Base-by-base conservation (phyloP, 129 eudicot genomes). In the Centaurea solstitialis region DNA sequence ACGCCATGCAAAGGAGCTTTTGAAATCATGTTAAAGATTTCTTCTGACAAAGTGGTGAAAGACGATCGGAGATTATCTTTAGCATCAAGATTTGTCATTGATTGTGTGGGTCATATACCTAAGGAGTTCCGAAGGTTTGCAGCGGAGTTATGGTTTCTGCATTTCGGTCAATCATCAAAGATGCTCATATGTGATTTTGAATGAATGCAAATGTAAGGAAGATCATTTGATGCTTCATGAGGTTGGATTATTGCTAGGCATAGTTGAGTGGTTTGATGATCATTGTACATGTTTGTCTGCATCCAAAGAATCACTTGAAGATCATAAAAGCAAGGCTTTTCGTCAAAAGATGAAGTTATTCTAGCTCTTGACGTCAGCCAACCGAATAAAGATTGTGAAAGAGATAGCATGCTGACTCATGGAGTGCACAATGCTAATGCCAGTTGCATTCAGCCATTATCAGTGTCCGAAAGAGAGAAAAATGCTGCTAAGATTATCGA, bases 181-280 rank as follows among this genome's bases (percentile, higher is more conserved):
- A 90, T 81, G 94, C 91, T 76, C 85, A 82, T 40, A 21, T 75
- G 88, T 83, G 80, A 91, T 95, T 75, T 82, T 95, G 73, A 37
- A 65, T 17, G 91, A 90, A 82, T 91, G 99, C 79, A 85, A 80
- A 76, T 57, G 78, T 64, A 79, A 74, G 28, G 87, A 89, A 39
- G 90, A 92, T 75, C 93, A 92, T 40, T 69, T 88, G 83, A 87
- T 95, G 89, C 85, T 95, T 78, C 97, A 89, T 79, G 97, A 91
- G 74, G 85, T 92, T 5, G 99, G 99, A n/a, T 80, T 90, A 41
- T 82, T 83, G 43, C 89, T 95, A 33, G 99, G 99, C 71, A 71
- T 95, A 65, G 69, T 85, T 78, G 99, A 95, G 75, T 95, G 97
- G 99, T 77, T 91, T 30, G 74, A 90, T 76, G 94, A 89, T 81